phyloP scores from a whole-genome alignment of 2,329 filamentous ascomycete species.

The Hansfordia pulvinata region DNA sequence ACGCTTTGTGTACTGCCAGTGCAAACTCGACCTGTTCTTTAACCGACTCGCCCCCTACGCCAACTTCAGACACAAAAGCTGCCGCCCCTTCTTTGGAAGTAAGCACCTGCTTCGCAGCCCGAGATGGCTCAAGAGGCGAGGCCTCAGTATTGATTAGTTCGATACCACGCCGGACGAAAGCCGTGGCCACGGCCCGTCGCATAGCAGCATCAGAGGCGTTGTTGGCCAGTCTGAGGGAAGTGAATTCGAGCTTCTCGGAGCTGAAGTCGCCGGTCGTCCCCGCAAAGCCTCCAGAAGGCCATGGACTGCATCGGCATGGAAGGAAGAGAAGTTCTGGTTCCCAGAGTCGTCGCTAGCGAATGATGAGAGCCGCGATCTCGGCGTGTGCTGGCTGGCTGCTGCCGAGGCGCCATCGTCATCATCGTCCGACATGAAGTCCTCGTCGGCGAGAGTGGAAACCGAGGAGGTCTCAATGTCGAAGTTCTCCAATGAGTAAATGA shows the following conservation, averaged over 20 bases:
- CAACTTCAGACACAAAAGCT: constrained; percentile 44
- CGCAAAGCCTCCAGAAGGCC: constrained; percentile 80
- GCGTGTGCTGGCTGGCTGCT: constrained; percentile 42
- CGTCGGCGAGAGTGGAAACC: constrained; percentile 45
- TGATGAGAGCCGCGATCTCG: constrained; percentile 52
- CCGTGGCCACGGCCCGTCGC: constrained; percentile 70
- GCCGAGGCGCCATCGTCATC: constrained; percentile 46
- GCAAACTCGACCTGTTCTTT: constrained; percentile 80
- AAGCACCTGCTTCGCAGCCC: constrained; percentile 52
- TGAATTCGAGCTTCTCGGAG: constrained; percentile 73
- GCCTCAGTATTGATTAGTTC: constrained; percentile 45
- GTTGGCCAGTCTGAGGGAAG: constrained; percentile 78
- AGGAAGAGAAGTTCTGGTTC: constrained; percentile 41
- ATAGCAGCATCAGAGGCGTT: constrained; percentile 86
- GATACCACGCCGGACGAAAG: constrained; percentile 70
- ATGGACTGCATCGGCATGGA: constrained; percentile 77
- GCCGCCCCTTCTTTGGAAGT: constrained; percentile 35
- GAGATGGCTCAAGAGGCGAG: constrained; percentile 41
- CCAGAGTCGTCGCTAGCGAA: constrained; percentile 63
- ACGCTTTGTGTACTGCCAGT: constrained; percentile 67
- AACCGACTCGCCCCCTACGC: constrained; percentile 48
- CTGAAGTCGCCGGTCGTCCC: constrained; percentile 67
- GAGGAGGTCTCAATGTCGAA: constrained; percentile 40
- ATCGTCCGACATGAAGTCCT: constrained; percentile 52
- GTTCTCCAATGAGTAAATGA: constrained; percentile 38